Percentiles rank a stretch among this genome's conserved stretches.
phyloP scores from a whole-genome alignment of 129 eudicot species.

The Arctium lappa region DNA sequence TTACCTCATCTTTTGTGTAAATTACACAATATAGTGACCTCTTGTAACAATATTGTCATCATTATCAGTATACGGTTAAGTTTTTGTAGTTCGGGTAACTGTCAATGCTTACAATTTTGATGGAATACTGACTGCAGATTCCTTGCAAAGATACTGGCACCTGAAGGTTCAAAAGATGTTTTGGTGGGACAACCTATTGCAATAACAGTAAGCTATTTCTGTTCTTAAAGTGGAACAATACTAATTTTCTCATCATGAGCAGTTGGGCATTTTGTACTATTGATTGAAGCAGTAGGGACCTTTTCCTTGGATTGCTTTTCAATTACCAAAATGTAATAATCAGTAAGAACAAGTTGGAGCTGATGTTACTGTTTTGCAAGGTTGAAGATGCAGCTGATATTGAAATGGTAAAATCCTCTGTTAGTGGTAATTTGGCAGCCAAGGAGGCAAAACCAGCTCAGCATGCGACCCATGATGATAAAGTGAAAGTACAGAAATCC shows the following conservation, averaged over 20 bases:
- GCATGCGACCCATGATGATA: slow-evolving; percentile 29
- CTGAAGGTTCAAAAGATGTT: slow-evolving; percentile 92
- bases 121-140: slow-evolving; percentile 48
- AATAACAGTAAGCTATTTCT: slow-evolving; percentile 62
- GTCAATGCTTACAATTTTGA: slow-evolving; percentile 4
- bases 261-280: background rate
- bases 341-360: background rate
- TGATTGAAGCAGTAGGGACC: background rate
- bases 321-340: background rate
- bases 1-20: background rate
- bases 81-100: slow-evolving; percentile 7
- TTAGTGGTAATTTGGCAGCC: slow-evolving; percentile 35
- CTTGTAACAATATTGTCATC: background rate
- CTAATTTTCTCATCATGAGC: background rate
- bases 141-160: slow-evolving; percentile 88
- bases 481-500: slow-evolving; percentile 38
- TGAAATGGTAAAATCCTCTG: slow-evolving; percentile 55
- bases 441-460: slow-evolving; percentile 54
- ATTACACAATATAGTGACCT: background rate
- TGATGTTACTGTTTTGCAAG: slow-evolving; percentile 42
- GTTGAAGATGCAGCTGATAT: slow-evolving; percentile 89
- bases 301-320: background rate
- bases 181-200: slow-evolving; percentile 91
- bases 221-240: background rate
- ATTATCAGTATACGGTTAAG: background rate